A percentile compares a stretch with the other conserved stretches of the same genome.
Conservation (phyloP, 2,329 filamentous ascomycete genomes). For the Apiospora sp. region DNA sequence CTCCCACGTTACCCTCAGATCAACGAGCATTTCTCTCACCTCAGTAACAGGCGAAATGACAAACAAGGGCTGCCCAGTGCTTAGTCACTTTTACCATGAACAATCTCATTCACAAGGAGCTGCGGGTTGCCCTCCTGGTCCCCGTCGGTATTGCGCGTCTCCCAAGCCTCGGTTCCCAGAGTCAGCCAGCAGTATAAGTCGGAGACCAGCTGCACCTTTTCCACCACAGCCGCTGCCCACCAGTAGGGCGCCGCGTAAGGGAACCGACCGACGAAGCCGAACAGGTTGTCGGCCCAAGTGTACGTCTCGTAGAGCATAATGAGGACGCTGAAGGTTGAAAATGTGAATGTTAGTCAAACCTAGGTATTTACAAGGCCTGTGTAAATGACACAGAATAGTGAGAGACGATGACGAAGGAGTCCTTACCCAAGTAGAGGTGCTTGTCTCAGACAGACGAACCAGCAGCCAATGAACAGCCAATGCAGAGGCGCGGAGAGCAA, state of each 20-base stretch:
- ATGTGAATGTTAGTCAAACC: not conserved
- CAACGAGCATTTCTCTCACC: too few species aligned
- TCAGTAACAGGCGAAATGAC: too few species aligned
- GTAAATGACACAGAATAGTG: too few species aligned
- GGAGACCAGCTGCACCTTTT: not conserved
- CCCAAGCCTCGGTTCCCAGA: not conserved
- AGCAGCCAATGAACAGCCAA: not conserved
- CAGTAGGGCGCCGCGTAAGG: not conserved
- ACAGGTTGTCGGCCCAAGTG: not conserved
- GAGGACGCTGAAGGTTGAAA: not conserved
- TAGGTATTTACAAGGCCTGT: too few species aligned
- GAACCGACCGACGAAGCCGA: not conserved
- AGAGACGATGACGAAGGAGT: not conserved
- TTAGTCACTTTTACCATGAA: not conserved
- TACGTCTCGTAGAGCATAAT: not conserved
- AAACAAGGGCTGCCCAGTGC: not conserved
- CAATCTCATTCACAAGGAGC: not conserved
- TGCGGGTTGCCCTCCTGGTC: not conserved
- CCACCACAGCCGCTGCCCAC: not conserved
- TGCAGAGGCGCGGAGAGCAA: not conserved
- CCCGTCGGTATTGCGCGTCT: slow-evolving; percentile 11
- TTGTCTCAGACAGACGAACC: not conserved
- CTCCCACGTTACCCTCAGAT: too few species aligned
- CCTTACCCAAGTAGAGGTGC: not conserved
- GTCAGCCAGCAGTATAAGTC: slow-evolving; percentile 5